Base-by-base conservation (phyloP, 192 early-diverging fungal genomes). In the Backusella australiensis region DNA sequence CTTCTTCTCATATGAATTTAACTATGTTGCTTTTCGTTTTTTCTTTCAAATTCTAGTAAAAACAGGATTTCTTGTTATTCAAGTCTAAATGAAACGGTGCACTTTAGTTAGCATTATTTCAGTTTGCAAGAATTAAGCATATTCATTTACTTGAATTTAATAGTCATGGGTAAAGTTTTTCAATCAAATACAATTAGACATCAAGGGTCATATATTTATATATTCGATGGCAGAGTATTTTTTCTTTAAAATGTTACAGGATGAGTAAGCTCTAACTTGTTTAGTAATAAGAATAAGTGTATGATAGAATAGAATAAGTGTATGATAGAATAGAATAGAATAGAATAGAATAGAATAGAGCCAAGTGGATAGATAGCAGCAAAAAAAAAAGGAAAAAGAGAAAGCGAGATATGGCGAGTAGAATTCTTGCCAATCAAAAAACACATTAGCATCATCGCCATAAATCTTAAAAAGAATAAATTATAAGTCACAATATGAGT, bases 161-260 rank as follows among this genome's bases (percentile, higher is more conserved):
- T 59, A 11, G 53, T 23, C 53, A 59, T 59, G 53, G 53, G 23
- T 21, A 59, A 21, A 26, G 53, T 21, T 2, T 59, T 23, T 19
- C n/a, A 59, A 59, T 59, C 53, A 59, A 59, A 59, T 59, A 59
- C 23, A 59, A 59, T 7, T 59, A 59, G 23, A 59, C 53, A 59
- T 59, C 53, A 59, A 59, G 53, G 21, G n/a, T 26, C n/a, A 59
- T 3, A n/a, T 49, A 49, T 19, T 17, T 17, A 49, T 53, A 59
- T 59, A 59, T 59, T 59, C 23, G 53, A 59, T 59, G 46, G 46
- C 46, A 49, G 6, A 49, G 38, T 39, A 17, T 52, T 19, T 44
- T 49, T n/a, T 52, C 14, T 52, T 19, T 32, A 32, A 32, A 32
- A 32, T 32, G 32, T 52, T 21, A 49, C 6, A 59, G 53, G 53